Percentiles rank a stretch among this genome's conserved stretches.
These are phyloP conservation scores for Coemansia sp. DNA, from an alignment of 192 early-diverging fungal genomes.

Conservation along the genomic window DNA sequence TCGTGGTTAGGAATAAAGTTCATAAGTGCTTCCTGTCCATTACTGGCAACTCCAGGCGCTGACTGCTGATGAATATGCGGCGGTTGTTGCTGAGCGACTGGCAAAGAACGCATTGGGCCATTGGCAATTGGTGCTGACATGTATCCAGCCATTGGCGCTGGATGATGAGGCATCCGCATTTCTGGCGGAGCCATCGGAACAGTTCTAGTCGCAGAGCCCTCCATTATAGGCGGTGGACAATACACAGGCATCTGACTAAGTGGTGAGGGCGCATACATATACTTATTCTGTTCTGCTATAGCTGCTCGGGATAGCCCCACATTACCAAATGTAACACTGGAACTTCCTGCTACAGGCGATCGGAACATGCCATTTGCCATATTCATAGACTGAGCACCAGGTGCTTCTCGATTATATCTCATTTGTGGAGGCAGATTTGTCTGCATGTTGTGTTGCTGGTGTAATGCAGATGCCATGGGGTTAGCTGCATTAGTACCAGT, in stretches of 20 bases:
- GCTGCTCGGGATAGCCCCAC: slow-evolving; percentile 14
- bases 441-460: not conserved
- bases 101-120: not conserved
- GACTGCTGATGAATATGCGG: slow-evolving; percentile 12
- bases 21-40: slow-evolving; percentile 29
- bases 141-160: slow-evolving; percentile 7
- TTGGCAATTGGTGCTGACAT: not conserved
- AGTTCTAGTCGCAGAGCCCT: not conserved
- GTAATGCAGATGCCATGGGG: not conserved
- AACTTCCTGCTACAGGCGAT: slow-evolving; percentile 4
- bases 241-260: slow-evolving; percentile 29
- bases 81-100: slow-evolving; percentile 10
- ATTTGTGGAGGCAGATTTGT: slow-evolving; percentile 18
- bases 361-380: slow-evolving; percentile 5
- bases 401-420: slow-evolving; percentile 12
- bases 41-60: not conserved
- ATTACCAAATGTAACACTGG: slow-evolving; percentile 21
- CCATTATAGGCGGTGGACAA: slow-evolving; percentile 15
- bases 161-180: slow-evolving; percentile 4
- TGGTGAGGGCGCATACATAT: slow-evolving; percentile 40
- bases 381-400: slow-evolving; percentile 2
- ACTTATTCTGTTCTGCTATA: slow-evolving; percentile 11
- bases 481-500: not conserved
- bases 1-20: slow-evolving; percentile 37
- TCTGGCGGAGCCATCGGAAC: not conserved